These are phyloP conservation scores for Lichtheimia hyalospora DNA, from an alignment of 371 early-diverging fungal species.

Conservation along the genomic window DNA sequence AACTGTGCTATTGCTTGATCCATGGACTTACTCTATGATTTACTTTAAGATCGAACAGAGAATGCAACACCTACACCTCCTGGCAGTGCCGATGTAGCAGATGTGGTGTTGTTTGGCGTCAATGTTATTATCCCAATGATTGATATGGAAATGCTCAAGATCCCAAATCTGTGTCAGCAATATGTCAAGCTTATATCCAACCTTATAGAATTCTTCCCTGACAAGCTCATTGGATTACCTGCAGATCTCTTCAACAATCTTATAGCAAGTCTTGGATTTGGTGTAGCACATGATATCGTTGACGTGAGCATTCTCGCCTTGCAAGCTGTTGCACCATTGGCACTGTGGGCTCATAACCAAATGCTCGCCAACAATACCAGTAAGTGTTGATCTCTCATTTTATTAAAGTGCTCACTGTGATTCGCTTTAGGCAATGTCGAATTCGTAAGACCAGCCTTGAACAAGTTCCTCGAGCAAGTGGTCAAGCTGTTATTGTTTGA, in stretches of 20 bases:
- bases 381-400: background rate
- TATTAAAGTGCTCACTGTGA: background rate
- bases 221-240: conserved; percentile 60
- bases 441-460: conserved; percentile 47
- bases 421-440: conserved; percentile 17
- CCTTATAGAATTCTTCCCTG: conserved; percentile 69
- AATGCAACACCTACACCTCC: conserved; percentile 12
- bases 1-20: too few species aligned
- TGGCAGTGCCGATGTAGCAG: conserved; percentile 47
- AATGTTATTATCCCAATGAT: conserved; percentile 72
- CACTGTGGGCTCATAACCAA: conserved; percentile 52
- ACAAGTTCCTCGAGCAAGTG: conserved; percentile 51
- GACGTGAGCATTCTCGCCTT: conserved; percentile 64
- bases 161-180: conserved; percentile 67
- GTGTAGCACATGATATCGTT: conserved; percentile 58
- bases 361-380: conserved; percentile 10
- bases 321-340: conserved; percentile 63
- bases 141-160: conserved; percentile 73
- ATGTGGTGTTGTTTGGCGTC: conserved; percentile 72
- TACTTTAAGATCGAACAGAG: conserved; percentile 9
- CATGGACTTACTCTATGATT: too few species aligned
- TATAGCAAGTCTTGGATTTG: conserved; percentile 67
- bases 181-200: conserved; percentile 69
- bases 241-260: conserved; percentile 54
- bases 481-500: conserved; percentile 60